Conservation (phyloP, 2,329 filamentous ascomycete species). For the Trichophaea hybrida region DNA sequence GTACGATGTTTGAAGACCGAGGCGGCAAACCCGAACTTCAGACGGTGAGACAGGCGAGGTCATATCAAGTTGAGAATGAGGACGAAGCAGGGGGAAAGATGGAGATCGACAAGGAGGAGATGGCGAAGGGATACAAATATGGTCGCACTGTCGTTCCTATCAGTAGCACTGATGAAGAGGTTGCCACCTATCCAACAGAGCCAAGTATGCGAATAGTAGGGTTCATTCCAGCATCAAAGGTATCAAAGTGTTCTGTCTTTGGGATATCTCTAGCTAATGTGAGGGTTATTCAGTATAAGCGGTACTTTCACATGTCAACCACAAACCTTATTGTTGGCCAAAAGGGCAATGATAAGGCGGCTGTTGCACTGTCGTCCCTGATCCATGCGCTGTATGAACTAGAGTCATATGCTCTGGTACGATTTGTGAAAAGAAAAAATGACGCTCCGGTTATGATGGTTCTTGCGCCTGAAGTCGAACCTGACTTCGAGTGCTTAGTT, state of each 20-base stretch:
- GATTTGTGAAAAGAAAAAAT: conserved; percentile 70
- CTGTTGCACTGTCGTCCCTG: conserved; percentile 73
- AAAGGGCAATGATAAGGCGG: conserved; percentile 65
- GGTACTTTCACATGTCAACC: conserved; percentile 73
- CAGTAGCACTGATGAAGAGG: conserved; percentile 67
- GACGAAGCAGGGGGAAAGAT: conserved; percentile 61
- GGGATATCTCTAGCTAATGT: background rate
- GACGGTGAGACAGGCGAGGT: conserved; percentile 59
- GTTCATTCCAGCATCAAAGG: conserved; percentile 61
- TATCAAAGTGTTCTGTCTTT: conserved; percentile 30
- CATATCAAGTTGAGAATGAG: conserved; percentile 67
- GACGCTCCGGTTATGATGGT: conserved; percentile 65
- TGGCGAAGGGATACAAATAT: conserved; percentile 91
- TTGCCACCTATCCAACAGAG: conserved; percentile 70
- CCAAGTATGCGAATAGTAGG: conserved; percentile 70
- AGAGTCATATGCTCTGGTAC: conserved; percentile 71
- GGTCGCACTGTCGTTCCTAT: conserved; percentile 85
- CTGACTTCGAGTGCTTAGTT: conserved; percentile 68
- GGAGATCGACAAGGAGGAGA: conserved; percentile 64
- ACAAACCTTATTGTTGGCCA: conserved; percentile 63
- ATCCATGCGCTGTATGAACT: conserved; percentile 76
- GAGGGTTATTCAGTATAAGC: conserved; percentile 47
- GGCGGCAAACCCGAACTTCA: conserved; percentile 39
- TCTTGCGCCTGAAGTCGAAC: conserved; percentile 64
- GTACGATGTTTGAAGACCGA: conserved; percentile 33